Percentiles rank a stretch among this genome's conserved stretches.
Conservation (phyloP, 257 asterid species). For the Nicotiana obtusifolia region DNA sequence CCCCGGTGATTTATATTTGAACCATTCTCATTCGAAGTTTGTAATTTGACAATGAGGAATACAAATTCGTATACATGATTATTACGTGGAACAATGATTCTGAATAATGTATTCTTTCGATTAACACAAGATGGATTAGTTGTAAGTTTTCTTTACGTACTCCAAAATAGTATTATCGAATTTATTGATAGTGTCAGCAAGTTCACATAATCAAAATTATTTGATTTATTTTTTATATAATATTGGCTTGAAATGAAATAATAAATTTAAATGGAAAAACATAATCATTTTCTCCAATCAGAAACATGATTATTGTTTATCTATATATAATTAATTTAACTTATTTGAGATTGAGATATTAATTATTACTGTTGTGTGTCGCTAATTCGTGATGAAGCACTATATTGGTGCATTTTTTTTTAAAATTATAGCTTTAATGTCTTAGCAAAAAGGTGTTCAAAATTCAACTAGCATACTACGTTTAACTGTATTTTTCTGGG, state of each 20-base stretch:
- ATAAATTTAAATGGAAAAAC: background rate
- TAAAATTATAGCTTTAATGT: background rate
- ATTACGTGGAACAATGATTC: background rate
- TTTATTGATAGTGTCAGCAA: background rate
- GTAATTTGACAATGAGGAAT: background rate
- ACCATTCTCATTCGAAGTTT: background rate
- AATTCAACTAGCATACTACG: background rate
- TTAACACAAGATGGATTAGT: too few relatives aligned
- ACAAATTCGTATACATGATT: background rate
- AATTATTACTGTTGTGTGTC: background rate
- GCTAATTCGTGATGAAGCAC: background rate
- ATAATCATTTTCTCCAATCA: background rate
- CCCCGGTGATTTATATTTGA: too few relatives aligned
- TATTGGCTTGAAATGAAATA: background rate
- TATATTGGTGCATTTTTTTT: background rate
- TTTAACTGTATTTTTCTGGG: background rate
- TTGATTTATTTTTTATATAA: background rate
- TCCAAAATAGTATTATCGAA: too few relatives aligned
- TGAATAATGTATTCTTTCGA: too few relatives aligned
- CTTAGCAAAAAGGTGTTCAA: background rate
- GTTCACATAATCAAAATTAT: background rate
- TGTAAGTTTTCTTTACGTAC: too few relatives aligned
- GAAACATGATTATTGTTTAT: background rate
- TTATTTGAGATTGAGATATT: background rate
- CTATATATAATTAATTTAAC: background rate